Evolutionary conservation across 805 yeast genomes (phyloP).

Genomic region (Pachysolen tannophilus): DNA sequence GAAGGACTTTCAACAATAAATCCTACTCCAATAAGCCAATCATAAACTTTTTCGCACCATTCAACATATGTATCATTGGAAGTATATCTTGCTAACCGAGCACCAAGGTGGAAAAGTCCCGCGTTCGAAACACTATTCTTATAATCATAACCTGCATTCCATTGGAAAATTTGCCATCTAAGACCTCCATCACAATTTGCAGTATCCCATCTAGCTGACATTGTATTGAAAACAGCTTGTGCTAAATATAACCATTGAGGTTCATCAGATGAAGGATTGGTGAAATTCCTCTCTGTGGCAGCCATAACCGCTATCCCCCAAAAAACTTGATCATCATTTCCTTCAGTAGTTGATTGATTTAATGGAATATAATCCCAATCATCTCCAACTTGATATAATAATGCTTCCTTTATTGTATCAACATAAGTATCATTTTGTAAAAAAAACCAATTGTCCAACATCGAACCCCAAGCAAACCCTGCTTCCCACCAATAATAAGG

Average conservation of each 20-base stretch:
- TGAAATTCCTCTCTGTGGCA: conserved; percentile 85
- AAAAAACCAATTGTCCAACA: conserved; percentile 70
- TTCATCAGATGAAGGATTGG: conserved; percentile 50
- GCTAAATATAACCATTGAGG: conserved; percentile 81
- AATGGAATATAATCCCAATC: conserved; percentile 76
- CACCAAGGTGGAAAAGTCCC: conserved; percentile 78
- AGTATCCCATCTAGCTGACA: conserved; percentile 84
- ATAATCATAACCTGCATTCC: conserved; percentile 93
- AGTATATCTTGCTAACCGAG: conserved; percentile 80
- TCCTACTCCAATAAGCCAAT: conserved; percentile 60
- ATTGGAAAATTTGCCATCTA: conserved; percentile 92
- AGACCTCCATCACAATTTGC: conserved; percentile 77
- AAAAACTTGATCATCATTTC: conserved; percentile 96
- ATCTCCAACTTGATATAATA: conserved; percentile 67
- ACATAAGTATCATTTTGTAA: conserved; percentile 66
- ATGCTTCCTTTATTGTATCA: conserved; percentile 47
- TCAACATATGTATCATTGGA: conserved; percentile 65
- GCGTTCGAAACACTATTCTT: conserved; percentile 92
- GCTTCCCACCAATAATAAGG: conserved; percentile 99
- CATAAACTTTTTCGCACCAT: conserved; percentile 69
- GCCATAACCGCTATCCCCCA: conserved; percentile 94
- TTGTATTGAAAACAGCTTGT: conserved; percentile 85
- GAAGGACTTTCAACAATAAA: conserved; percentile 35
- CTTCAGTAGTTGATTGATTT: conserved; percentile 87
- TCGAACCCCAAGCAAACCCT: conserved; percentile 89